Base-by-base conservation (phyloP, 2,329 filamentous ascomycete species). In the Colletotrichum cordylinicola region DNA sequence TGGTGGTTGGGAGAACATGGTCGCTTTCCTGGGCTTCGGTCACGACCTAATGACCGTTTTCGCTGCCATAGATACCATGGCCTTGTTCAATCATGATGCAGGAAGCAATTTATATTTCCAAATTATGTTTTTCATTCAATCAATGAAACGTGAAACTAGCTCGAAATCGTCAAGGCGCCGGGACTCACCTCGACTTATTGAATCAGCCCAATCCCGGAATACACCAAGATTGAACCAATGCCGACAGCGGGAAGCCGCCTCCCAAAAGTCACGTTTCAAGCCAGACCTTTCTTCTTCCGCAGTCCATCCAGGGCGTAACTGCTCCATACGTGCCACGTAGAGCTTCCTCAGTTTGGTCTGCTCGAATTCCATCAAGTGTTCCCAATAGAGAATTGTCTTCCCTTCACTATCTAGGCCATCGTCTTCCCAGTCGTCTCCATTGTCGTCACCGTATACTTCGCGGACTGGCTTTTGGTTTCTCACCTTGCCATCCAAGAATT, bases 361-460 rank as follows among this genome's bases (percentile, higher is more conserved):
- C 77, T 88, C 86, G 74, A 85, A 87, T 31, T 87, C 82, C 80
- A 83, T 82, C 21, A 83, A 39, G 71, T 87, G 84, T 10, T 83
- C 80, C 82, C 83, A 86, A 75, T 85, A 87, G n/a, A 87, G 79
- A 15, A 78, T 78, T 35, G 81, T 80, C 73, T 85, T 84, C 6
- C 83, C 84, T 67, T 87, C 84, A 37, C 83, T 85, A 39, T 86
- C 84, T n/a, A 85, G 16, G 39, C 39, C 18, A 8, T 43, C 39
- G 4, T 43, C 39, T 43, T 43, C 18, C 39, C 39, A 43, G 39
- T 73, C 16, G 31, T 24, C 9, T n/a, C 39, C 21, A 15, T 18
- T 18, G 27, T 83, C 81, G 21, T 85, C 81, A 1, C 52, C 75
- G 70, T 86, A 85, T 1, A 27, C 5, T 52, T 83, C 79, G 4